Percentiles rank a stretch among this genome's conserved stretches.
Conservation (phyloP, 2,329 filamentous ascomycete genomes). For the Gnomoniopsis smithogilvyi region DNA sequence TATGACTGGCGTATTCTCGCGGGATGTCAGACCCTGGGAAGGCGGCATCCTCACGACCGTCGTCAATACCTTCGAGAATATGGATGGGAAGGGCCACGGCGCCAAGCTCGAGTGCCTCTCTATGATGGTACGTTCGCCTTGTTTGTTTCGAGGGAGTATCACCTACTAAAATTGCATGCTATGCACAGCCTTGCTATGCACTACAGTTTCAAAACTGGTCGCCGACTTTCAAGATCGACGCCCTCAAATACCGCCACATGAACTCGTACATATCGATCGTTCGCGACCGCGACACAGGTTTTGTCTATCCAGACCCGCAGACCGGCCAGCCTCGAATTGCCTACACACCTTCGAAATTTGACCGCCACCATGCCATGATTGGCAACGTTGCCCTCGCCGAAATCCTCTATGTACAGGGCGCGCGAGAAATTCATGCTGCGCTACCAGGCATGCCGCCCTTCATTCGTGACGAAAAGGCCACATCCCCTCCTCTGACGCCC, state of each 20-base stretch:
- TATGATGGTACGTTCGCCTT: constrained; percentile 47
- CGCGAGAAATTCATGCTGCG: constrained; percentile 66
- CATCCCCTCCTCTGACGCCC: neutral
- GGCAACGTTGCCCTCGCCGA: constrained; percentile 68
- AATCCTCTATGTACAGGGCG: constrained; percentile 73
- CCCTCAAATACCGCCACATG: constrained; percentile 63
- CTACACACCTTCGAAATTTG: constrained; percentile 68
- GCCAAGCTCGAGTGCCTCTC: constrained; percentile 70
- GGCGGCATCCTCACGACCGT: constrained; percentile 72
- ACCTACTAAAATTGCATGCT: too few relatives aligned
- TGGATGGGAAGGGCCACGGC: constrained; percentile 74
- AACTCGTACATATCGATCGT: constrained; percentile 67
- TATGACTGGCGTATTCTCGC: constrained; percentile 58
- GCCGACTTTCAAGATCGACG: constrained; percentile 62
- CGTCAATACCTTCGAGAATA: constrained; percentile 73
- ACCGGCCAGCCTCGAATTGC: constrained; percentile 61
- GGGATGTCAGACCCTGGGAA: constrained; percentile 65
- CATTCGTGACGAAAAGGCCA: constrained; percentile 23
- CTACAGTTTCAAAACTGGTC: constrained; percentile 63
- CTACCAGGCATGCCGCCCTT: constrained; percentile 63
- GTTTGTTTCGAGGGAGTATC: neutral
- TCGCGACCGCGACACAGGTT: constrained; percentile 69
- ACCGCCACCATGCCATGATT: constrained; percentile 65
- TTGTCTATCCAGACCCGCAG: constrained; percentile 66
- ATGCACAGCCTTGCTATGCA: constrained; percentile 57